Conservation (phyloP, 495 filamentous ascomycete species). For the Aspergillus olivimuriae region DNA sequence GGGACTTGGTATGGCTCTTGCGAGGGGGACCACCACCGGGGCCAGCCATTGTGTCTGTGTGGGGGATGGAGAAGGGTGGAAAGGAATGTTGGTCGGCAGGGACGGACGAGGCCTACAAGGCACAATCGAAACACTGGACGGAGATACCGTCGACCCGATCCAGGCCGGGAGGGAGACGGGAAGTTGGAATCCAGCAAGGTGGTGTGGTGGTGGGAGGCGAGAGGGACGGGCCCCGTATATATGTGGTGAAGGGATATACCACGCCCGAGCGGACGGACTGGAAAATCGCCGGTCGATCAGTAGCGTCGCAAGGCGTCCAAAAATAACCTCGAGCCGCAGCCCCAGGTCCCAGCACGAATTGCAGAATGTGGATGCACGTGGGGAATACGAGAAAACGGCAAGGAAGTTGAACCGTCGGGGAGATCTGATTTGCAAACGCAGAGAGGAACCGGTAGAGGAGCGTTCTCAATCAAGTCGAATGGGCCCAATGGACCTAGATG, state of each 20-base stretch:
- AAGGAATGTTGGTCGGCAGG: background rate
- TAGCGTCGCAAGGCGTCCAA: slow-evolving; percentile 14
- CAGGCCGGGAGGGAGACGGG: too few species aligned
- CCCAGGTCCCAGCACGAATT: slow-evolving; percentile 6
- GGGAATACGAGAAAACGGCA: slow-evolving; percentile 27
- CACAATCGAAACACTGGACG: background rate
- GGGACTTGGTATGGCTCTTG: slow-evolving; percentile 92
- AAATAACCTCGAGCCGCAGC: slow-evolving; percentile 27
- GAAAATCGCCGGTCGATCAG: slow-evolving; percentile 2
- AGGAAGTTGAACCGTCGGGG: slow-evolving; percentile 7
- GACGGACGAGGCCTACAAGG: background rate
- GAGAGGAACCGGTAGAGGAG: slow-evolving; percentile 2
- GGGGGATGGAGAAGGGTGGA: slow-evolving; percentile 1
- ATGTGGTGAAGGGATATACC: background rate
- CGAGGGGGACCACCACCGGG: slow-evolving; percentile 49
- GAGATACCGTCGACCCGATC: background rate
- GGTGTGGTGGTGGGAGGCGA: too few species aligned
- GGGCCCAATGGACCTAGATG: background rate
- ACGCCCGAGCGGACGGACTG: slow-evolving; percentile 3
- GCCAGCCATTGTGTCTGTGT: slow-evolving; percentile 35
- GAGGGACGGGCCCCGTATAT: too few species aligned
- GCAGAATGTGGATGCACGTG: slow-evolving; percentile 17
- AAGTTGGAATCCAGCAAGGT: too few species aligned
- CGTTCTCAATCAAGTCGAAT: background rate
- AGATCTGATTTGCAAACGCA: slow-evolving; percentile 4